Evolutionary conservation across 208 protist genomes (phyloP), one percentile per base, ranked within the genome.

Genomic region (Trypanosoma cruzi): DNA sequence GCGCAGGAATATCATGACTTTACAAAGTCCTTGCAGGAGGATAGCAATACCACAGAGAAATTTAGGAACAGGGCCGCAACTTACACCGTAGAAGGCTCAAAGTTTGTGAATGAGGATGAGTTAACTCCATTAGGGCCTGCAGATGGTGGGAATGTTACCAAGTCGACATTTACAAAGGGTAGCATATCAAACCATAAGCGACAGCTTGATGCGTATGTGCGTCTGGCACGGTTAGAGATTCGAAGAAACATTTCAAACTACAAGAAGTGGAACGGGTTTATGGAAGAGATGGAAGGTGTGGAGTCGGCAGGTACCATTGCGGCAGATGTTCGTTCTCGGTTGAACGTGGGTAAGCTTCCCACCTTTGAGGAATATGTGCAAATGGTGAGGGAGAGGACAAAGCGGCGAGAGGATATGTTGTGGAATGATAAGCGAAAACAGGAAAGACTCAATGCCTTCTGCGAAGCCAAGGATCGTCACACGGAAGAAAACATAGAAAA

Each of bases 281-380:
- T 75, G 16, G 58, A 68, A 37, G 77, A 82, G 37, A 64, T 77
- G 73, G 72, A 75, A 50, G 40, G 54, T 16, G 40, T 68, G 20
- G 29, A 66, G 28, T 56, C 66, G 37, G 37, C 31, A 16, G 77
- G 77, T 13, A 79, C 77, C 6, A 67, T 82, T 26, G 58, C 59
- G 24, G 64, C 70, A 52, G 56, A 64, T n/a, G 11, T 82, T 11
- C 62, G 68, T 40, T 59, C 29, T 53, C n/a, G 64, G 29, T 26
- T 11, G 4, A 75, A 66, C 13, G 75, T 79, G 26, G 62, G 60
- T 24, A 42, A 53, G 44, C 49, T 11, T 26, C 63, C 65, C 10
- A 65, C 77, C 0, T 60, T 69, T 48, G 65, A 73, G 40, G 68
- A 79, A 20, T 73, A 79, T 36, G 61, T 72, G 49, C 54, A 64